These are phyloP conservation scores for Fusarium penzigii DNA, from an alignment of 2,329 filamentous ascomycete species.

Conservation along the genomic window DNA sequence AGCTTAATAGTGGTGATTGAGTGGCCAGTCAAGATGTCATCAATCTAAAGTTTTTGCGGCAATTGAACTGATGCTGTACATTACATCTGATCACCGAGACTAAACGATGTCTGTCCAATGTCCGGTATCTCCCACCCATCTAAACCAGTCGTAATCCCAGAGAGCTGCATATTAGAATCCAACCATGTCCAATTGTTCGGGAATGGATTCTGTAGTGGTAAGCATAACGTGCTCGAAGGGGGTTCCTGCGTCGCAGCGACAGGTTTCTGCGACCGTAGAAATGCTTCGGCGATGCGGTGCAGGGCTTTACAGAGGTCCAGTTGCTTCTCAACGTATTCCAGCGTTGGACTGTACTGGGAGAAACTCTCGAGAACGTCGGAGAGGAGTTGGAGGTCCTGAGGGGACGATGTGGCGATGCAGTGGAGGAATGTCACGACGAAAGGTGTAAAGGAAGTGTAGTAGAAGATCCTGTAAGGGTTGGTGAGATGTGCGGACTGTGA, in stretches of 20 bases:
- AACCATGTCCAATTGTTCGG: conserved; percentile 1
- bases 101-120: not conserved
- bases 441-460: not conserved
- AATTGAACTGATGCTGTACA: not conserved
- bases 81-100: not conserved
- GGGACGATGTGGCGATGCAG: not conserved
- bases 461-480: not conserved
- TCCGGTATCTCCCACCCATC: not conserved
- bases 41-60: too few species aligned
- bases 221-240: not conserved
- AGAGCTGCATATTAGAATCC: not conserved
- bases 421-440: not conserved
- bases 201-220: conserved; percentile 1
- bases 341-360: not conserved
- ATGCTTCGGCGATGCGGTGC: conserved; percentile 5
- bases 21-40: too few species aligned
- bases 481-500: not conserved
- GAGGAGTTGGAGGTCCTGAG: conserved; percentile 1
- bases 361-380: not conserved
- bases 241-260: not conserved
- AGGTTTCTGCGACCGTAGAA: not conserved
- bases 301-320: conserved; percentile 2
- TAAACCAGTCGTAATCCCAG: not conserved
- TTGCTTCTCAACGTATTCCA: conserved; percentile 2
- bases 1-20: not conserved